Percentiles rank a stretch among this genome's conserved stretches.
Evolutionary conservation across 139 green algal genomes (phyloP).

Genomic region (Chlamydomonas sphaeroides): DNA sequence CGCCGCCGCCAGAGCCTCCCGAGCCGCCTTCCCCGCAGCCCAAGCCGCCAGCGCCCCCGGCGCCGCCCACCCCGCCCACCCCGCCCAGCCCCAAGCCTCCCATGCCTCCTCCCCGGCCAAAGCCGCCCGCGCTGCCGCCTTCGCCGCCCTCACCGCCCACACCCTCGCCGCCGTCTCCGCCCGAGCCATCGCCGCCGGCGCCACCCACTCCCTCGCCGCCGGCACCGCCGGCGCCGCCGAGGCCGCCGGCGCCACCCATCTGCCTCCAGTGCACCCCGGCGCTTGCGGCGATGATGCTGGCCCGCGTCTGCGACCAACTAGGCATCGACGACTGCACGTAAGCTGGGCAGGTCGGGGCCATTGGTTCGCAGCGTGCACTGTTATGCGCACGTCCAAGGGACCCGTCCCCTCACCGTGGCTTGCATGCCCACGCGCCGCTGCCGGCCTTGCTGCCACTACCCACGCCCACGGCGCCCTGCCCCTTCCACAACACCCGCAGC

Average conservation of each 20-base stretch:
- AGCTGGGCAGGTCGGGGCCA: neutral
- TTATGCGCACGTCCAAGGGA: neutral
- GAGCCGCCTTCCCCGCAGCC: no score
- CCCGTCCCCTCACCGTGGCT: no score
- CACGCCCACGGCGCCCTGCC: no score
- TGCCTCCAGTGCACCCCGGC: neutral
- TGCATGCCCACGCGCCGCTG: no score
- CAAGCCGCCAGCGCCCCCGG: neutral
- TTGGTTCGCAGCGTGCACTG: neutral
- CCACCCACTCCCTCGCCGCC: neutral
- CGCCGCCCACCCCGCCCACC: neutral
- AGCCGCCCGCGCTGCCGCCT: neutral
- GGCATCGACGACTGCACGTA: constrained; percentile 25
- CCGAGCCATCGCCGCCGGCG: neutral
- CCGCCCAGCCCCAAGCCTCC: no score
- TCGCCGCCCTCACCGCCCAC: neutral
- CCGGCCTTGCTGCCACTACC: no score
- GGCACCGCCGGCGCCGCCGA: neutral
- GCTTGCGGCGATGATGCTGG: neutral
- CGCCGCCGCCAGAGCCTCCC: no score
- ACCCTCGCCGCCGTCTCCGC: neutral
- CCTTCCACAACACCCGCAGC: neutral
- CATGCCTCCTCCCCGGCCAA: neutral
- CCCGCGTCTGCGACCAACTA: constrained; percentile 15
- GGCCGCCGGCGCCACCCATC: neutral